Evolutionary conservation across 805 yeast species (phyloP).

Genomic region (Saccharomycopsis amapae): DNA sequence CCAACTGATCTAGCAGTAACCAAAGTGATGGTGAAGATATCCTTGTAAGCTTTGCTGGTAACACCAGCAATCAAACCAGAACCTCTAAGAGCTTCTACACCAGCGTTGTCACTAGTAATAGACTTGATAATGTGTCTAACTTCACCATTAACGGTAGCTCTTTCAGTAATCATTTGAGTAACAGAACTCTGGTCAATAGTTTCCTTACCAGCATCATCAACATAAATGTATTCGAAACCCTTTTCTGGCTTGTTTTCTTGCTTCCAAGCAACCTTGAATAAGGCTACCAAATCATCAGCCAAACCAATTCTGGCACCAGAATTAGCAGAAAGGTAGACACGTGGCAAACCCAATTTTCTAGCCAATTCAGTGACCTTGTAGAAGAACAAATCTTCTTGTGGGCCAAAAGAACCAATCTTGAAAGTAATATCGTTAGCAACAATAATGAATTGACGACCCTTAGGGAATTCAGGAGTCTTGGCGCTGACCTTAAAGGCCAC

Average conservation of each 20-base stretch:
- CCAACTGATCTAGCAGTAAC: slow-evolving; percentile 99
- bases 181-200: slow-evolving; percentile 51
- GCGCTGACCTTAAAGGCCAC: slow-evolving; percentile 89
- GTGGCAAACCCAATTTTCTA: slow-evolving; percentile 84
- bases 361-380: slow-evolving; percentile 90
- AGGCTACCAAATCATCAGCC: slow-evolving; percentile 91
- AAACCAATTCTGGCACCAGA: slow-evolving; percentile 99
- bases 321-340: slow-evolving; percentile 94
- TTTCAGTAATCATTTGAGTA: slow-evolving; percentile 64
- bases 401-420: slow-evolving; percentile 98
- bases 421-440: slow-evolving; percentile 96
- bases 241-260: slow-evolving; percentile 64
- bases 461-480: slow-evolving; percentile 94
- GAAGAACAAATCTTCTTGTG: slow-evolving; percentile 89
- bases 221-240: slow-evolving; percentile 87
- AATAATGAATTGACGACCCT: slow-evolving; percentile 87
- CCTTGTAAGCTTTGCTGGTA: slow-evolving; percentile 94
- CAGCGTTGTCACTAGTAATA: slow-evolving; percentile 92
- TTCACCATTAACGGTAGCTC: slow-evolving; percentile 77
- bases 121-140: slow-evolving; percentile 75
- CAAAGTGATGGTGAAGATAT: slow-evolving; percentile 93
- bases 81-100: slow-evolving; percentile 97
- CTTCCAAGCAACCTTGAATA: slow-evolving; percentile 89
- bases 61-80: slow-evolving; percentile 99
- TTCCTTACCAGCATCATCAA: slow-evolving; percentile 58